Percentiles rank a stretch among this genome's conserved stretches.
phyloP scores from a whole-genome alignment of 306 rosid genomes.

The Rubus parviflorus region DNA sequence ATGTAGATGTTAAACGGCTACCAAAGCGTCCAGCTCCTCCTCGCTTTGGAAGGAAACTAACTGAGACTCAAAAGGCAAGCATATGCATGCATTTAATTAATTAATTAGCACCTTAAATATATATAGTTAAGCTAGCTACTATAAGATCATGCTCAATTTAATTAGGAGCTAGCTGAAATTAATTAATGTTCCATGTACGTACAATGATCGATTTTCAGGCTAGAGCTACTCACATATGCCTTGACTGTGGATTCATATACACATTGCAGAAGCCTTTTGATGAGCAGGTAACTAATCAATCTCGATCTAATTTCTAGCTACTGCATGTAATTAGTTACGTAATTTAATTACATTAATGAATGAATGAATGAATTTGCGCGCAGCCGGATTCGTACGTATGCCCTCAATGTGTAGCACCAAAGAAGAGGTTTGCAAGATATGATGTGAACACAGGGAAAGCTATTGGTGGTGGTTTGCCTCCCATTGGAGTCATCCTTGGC shows the following conservation, averaged over 20 bases:
- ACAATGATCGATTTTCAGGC: constrained; percentile 53
- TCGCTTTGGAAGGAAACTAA: constrained; percentile 80
- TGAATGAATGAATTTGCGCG: constrained; percentile 4
- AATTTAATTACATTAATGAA: no score
- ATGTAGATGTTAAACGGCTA: constrained; percentile 80
- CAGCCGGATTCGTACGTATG: constrained; percentile 75
- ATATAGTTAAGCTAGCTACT: not conserved
- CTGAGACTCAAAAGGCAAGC: constrained; percentile 81
- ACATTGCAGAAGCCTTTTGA: constrained; percentile 76
- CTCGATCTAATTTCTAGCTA: no score
- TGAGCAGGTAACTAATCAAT: constrained; percentile 53
- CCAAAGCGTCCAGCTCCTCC: constrained; percentile 93
- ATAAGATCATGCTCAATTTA: no score
- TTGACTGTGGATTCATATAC: constrained; percentile 94
- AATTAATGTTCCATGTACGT: no score
- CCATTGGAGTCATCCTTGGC: constrained; percentile 87
- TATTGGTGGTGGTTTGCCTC: constrained; percentile 89
- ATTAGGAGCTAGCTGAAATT: no score
- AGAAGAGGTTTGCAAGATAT: constrained; percentile 83
- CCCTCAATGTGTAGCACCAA: constrained; percentile 91
- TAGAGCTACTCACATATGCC: constrained; percentile 94
- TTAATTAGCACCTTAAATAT: not conserved
- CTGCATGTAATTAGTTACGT: no score
- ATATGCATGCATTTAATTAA: constrained; percentile 10
- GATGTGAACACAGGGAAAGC: constrained; percentile 83